Base-by-base conservation (phyloP, 106 monocot genomes). In the Dendrobium nobile region DNA sequence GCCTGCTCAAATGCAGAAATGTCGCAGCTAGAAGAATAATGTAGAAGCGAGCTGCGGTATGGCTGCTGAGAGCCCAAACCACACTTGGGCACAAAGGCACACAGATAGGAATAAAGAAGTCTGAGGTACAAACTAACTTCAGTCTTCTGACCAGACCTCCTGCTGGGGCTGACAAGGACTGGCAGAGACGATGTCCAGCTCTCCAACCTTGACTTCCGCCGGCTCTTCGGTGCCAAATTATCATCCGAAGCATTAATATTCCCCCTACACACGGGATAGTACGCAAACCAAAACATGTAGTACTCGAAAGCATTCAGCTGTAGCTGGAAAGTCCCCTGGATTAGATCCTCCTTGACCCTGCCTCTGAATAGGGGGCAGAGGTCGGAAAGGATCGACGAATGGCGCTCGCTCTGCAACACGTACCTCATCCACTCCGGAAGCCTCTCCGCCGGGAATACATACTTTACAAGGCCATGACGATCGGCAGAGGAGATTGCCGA, bases 241-340 rank as follows among this genome's bases (percentile, higher is more conserved):
- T 65, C 51, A 45, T 74, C 83, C 19, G 80, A 47, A 24, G 26
- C 80, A 59, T 86, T 86, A 31, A 73, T 61, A 51, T 80, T 85
- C 31, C 91, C 98, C 24, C 79, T 77, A 47, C 87, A 95, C 6
- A 99, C 87, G 13, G 95, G 99, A 47, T 90, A 95, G 78, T 99
- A 95, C 0, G 91, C 95, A 72, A 95, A 99, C 99, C 99, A 99
- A 72, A 99, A 90, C 54, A 99, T 82, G 74, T 87, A 95, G 73
- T 99, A 99, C 80, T 99, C 95, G 67, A 93, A 99, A 3, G 88
- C 87, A 44, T 88, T 91, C 20, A 95, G 86, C 84, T 91, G 90
- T 10, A 97, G 22, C 85, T 86, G 90, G 37, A 37, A 73, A 3
- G 59, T 58, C 16, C 79, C 83, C 81, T 80, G 82, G 48, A 87